A percentile compares a stretch with the other conserved stretches of the same genome.
These are phyloP conservation scores for Meira miltonrushii DNA, from an alignment of 1,284 basidiomycete genomes.

Conservation along the genomic window DNA sequence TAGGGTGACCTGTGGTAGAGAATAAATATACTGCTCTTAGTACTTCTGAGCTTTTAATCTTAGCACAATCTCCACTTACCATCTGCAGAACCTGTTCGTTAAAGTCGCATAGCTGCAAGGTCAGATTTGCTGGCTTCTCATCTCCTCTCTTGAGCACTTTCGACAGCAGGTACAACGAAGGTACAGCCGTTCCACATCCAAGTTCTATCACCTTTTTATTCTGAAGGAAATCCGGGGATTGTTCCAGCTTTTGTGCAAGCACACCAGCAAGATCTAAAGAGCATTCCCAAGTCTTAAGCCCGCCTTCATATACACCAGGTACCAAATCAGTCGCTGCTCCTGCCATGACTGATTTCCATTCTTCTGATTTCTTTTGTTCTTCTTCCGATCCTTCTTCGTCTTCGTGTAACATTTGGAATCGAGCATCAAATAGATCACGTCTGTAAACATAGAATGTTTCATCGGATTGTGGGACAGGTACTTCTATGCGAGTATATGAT, in stretches of 20 bases:
- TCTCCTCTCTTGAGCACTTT: conserved; percentile 58
- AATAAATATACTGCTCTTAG: not conserved
- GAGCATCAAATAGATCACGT: conserved; percentile 85
- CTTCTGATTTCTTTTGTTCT: conserved; percentile 29
- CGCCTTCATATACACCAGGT: conserved; percentile 89
- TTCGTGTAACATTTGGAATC: conserved; percentile 72
- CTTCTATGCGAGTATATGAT: conserved; percentile 44
- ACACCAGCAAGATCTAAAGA: conserved; percentile 69
- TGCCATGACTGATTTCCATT: not conserved
- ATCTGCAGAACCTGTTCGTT: conserved; percentile 73
- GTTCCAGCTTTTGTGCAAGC: conserved; percentile 18
- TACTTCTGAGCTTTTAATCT: not conserved
- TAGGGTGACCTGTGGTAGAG: conserved; percentile 59
- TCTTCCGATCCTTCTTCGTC: conserved; percentile 25
- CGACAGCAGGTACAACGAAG: conserved; percentile 68
- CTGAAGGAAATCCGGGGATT: not conserved
- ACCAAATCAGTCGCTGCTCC: conserved; percentile 81
- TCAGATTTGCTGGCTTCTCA: conserved; percentile 51
- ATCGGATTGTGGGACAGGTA: conserved; percentile 17
- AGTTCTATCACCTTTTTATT: conserved; percentile 57
- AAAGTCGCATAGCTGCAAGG: conserved; percentile 88
- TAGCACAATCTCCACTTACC: conserved; percentile 52
- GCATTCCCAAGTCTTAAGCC: conserved; percentile 96
- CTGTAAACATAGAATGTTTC: conserved; percentile 59
- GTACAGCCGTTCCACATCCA: conserved; percentile 87